Conservation (phyloP, 495 filamentous ascomycete species). For the Xylaria telfairii region DNA sequence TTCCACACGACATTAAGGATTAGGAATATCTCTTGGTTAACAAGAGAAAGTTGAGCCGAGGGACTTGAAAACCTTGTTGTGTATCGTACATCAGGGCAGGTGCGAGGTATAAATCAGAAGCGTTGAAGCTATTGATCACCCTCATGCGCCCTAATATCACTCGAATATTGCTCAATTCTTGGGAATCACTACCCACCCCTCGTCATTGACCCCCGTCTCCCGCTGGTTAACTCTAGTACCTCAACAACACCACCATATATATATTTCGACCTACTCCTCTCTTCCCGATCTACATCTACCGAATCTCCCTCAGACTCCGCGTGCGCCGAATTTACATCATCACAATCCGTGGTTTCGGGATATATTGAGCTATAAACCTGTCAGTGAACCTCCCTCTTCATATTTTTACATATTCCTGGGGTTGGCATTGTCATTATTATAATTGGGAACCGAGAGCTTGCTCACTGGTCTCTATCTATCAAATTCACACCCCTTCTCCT, state of each 20-base stretch:
- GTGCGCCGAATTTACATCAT: background rate
- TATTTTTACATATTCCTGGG: background rate
- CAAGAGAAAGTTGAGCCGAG: conserved; percentile 14
- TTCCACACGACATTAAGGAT: background rate
- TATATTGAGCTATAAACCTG: background rate
- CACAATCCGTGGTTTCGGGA: background rate
- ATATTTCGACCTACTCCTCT: background rate
- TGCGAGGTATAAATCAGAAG: conserved; percentile 31
- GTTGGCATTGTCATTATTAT: background rate
- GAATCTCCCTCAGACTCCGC: background rate
- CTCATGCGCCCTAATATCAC: conserved; percentile 24
- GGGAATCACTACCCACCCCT: background rate
- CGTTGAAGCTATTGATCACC: conserved; percentile 31
- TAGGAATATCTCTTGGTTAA: conserved; percentile 3
- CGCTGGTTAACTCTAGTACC: background rate
- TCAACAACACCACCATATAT: background rate
- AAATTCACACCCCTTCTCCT: background rate
- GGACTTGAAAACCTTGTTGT: background rate
- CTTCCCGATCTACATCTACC: background rate
- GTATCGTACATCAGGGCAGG: background rate
- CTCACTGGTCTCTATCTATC: background rate
- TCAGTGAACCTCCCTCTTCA: background rate
- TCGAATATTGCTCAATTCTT: background rate
- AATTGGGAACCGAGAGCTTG: background rate
- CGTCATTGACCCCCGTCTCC: background rate